These are phyloP conservation scores for Salix koriyanagi DNA, from an alignment of 345 rosid genomes.

Conservation along the genomic window DNA sequence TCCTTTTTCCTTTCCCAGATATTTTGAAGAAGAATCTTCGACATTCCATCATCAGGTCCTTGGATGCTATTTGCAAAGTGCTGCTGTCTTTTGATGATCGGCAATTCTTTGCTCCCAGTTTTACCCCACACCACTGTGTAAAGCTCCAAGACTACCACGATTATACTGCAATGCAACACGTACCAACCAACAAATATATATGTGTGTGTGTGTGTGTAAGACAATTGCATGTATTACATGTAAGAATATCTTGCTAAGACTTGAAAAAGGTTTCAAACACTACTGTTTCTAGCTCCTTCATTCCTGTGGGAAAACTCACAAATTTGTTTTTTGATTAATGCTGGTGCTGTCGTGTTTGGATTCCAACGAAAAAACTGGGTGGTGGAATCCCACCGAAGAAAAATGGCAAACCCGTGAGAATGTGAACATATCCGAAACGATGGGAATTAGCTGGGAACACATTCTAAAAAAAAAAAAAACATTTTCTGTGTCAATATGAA, in stretches of 20 bases:
- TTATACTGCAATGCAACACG: constrained; percentile 39
- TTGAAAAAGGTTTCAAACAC: background rate
- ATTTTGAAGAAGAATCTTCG: background rate
- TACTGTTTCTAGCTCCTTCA: no score
- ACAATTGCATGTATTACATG: no score
- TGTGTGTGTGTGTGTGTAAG: no score
- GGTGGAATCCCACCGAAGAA: constrained; percentile 15
- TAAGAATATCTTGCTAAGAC: background rate
- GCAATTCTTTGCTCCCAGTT: constrained; percentile 44
- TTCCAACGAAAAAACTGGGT: constrained; percentile 1
- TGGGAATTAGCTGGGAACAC: background rate
- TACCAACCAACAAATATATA: background rate
- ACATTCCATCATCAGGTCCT: constrained; percentile 3
- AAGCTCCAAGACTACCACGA: constrained; percentile 76
- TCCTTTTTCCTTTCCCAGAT: background rate
- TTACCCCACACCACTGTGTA: constrained; percentile 93
- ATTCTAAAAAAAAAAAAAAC: background rate
- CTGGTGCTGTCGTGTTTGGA: constrained; percentile 16
- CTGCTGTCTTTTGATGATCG: constrained; percentile 24
- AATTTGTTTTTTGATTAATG: background rate
- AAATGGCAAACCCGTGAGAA: background rate
- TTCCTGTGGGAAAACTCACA: constrained; percentile 2
- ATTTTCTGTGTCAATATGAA: background rate
- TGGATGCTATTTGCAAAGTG: constrained; percentile 13
- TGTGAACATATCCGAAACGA: background rate